Conservation (phyloP, 164 flowering plant genomes). For the Liquidambar formosana region DNA sequence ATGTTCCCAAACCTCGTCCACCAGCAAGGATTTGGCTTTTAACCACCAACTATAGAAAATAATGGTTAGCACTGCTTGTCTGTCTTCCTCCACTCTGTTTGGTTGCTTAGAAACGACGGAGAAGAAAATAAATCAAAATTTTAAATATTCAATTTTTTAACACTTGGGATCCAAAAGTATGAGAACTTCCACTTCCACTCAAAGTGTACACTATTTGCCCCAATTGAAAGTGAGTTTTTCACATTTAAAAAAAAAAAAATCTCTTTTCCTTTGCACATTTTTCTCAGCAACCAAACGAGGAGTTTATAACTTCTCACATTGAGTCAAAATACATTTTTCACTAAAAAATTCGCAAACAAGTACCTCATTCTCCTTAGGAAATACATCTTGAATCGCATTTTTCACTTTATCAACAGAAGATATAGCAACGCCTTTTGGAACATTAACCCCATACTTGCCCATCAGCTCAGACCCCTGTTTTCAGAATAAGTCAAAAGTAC, state of each 20-base stretch:
- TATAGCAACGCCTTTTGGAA: constrained; percentile 84
- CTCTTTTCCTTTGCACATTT: no score
- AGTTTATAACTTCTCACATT: no score
- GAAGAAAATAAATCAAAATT: neutral
- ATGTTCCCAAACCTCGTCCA: constrained; percentile 95
- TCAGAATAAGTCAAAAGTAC: neutral
- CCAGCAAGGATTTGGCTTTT: constrained; percentile 98
- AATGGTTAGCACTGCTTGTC: constrained; percentile 7
- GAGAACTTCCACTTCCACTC: no score
- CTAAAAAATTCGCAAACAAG: neutral
- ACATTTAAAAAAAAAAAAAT: no score
- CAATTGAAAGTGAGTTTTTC: neutral
- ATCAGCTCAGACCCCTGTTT: constrained; percentile 91
- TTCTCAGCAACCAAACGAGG: no score
- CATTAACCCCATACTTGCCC: constrained; percentile 89
- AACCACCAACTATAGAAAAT: constrained; percentile 76
- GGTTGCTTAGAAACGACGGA: neutral
- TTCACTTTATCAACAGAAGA: constrained; percentile 66
- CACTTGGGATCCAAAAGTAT: no score
- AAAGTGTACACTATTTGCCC: no score
- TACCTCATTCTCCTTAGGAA: constrained; percentile 83
- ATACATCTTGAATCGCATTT: constrained; percentile 55
- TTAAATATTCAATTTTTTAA: neutral
- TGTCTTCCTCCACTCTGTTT: neutral
- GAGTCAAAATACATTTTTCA: no score